Conservation (phyloP, 768 basidiomycete genomes). For the Scleroderma bovista region DNA sequence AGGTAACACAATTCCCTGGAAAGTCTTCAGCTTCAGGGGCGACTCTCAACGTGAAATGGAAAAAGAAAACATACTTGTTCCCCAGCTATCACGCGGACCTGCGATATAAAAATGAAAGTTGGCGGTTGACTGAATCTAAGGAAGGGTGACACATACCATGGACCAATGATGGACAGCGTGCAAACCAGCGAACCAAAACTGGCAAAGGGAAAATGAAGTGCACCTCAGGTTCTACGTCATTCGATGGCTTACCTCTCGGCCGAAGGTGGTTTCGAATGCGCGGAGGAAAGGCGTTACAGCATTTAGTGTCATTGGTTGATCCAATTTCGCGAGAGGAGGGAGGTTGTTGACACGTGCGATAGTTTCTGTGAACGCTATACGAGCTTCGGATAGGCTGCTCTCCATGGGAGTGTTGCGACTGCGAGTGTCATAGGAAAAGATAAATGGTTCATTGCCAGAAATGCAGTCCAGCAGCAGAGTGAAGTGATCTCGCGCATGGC, state of each 20-base stretch:
- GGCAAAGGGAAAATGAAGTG: background rate
- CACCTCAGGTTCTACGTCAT: slow-evolving; percentile 2
- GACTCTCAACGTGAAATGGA: background rate
- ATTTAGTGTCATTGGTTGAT: slow-evolving; percentile 62
- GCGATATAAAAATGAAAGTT: slow-evolving; percentile 6
- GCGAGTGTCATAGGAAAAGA: slow-evolving; percentile 72
- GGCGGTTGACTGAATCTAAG: background rate
- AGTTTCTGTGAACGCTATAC: slow-evolving; percentile 47
- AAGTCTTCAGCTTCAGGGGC: slow-evolving; percentile 9
- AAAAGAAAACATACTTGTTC: slow-evolving; percentile 54
- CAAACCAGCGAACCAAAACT: slow-evolving; percentile 80
- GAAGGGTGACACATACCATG: slow-evolving; percentile 47
- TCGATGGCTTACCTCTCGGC: slow-evolving; percentile 57
- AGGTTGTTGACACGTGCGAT: slow-evolving; percentile 52
- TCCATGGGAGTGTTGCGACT: slow-evolving; percentile 84
- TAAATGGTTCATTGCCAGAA: slow-evolving; percentile 39
- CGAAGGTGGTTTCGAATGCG: slow-evolving; percentile 72
- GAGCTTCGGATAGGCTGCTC: slow-evolving; percentile 53
- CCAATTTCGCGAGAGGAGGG: slow-evolving; percentile 43
- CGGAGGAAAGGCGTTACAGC: slow-evolving; percentile 79
- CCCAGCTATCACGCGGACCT: slow-evolving; percentile 81
- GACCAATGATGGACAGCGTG: slow-evolving; percentile 92
- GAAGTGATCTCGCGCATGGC: slow-evolving; percentile 84
- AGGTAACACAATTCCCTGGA: slow-evolving; percentile 58
- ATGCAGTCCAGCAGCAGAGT: slow-evolving; percentile 56